Evolutionary conservation across 345 rosid species (phyloP).

Genomic region (Brassica rapa): DNA sequence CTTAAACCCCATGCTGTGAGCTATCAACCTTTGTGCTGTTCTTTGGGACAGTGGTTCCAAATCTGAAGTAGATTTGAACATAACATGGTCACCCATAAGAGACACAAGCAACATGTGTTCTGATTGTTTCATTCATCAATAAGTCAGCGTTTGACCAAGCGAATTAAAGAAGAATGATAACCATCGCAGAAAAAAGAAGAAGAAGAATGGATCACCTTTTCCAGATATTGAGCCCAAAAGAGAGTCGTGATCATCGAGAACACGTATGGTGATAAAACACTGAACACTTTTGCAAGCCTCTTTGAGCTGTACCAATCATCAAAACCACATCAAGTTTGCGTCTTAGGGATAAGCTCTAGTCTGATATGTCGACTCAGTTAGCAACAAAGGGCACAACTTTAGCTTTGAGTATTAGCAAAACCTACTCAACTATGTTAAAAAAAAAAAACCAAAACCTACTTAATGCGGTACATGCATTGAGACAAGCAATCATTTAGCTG

Average conservation of each 20-base stretch:
- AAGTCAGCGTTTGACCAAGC: neutral
- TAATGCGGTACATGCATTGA: no score
- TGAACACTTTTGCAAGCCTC: constrained; percentile 60
- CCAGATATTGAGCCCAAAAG: constrained; percentile 56
- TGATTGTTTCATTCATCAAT: neutral
- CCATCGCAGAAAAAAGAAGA: neutral
- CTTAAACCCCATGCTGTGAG: constrained; percentile 90
- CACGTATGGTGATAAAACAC: constrained; percentile 63
- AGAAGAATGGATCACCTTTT: constrained; percentile 49
- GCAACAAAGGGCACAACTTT: neutral
- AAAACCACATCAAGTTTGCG: constrained; percentile 21
- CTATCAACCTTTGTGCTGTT: constrained; percentile 91
- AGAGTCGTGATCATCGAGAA: constrained; percentile 69
- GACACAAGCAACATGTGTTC: neutral
- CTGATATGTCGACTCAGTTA: neutral
- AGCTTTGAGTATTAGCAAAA: neutral
- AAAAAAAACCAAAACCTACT: no score
- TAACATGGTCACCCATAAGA: neutral
- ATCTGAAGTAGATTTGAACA: constrained; percentile 48
- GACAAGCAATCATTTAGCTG: no score
- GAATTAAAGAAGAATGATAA: neutral
- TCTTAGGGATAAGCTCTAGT: neutral
- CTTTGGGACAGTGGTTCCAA: constrained; percentile 83
- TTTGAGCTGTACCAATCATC: constrained; percentile 56
- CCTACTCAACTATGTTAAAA: no score